These are phyloP conservation scores for Tricholoma saponaceum DNA, from an alignment of 768 basidiomycete species.

Conservation along the genomic window DNA sequence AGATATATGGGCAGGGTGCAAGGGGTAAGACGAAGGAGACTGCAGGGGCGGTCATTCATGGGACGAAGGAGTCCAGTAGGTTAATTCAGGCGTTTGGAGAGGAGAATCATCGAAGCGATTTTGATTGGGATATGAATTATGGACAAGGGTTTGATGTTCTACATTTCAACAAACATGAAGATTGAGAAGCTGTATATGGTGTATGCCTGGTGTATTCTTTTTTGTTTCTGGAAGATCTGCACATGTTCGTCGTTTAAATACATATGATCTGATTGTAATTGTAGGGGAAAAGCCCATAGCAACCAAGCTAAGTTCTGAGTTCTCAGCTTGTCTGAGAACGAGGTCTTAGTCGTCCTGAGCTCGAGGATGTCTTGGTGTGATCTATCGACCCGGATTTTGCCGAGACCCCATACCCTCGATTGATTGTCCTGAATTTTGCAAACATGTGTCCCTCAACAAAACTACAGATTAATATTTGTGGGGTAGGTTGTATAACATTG, in stretches of 20 bases:
- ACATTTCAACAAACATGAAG: conserved; percentile 35
- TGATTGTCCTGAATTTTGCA: too few species aligned
- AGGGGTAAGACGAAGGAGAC: conserved; percentile 53
- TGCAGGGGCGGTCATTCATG: conserved; percentile 51
- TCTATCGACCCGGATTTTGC: too few species aligned
- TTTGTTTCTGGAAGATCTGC: too few species aligned
- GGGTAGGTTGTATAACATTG: too few species aligned
- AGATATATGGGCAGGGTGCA: conserved; percentile 74
- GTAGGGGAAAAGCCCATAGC: conserved; percentile 6
- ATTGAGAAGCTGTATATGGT: not conserved
- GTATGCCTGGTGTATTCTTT: not conserved
- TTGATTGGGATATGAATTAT: conserved; percentile 67
- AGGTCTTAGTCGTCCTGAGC: too few species aligned
- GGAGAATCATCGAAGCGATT: conserved; percentile 67
- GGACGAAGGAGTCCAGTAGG: conserved; percentile 40
- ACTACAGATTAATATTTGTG: too few species aligned
- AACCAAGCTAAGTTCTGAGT: conserved; percentile 12
- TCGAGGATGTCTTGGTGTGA: too few species aligned
- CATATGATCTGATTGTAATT: not conserved
- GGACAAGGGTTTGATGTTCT: conserved; percentile 69
- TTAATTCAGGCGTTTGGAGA: conserved; percentile 65
- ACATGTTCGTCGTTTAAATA: too few species aligned
- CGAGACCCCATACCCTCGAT: too few species aligned
- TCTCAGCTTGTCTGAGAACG: too few species aligned
- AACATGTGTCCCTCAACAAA: too few species aligned